Evolutionary conservation across 768 basidiomycete genomes (phyloP), one percentile per base, ranked within the genome.

Genomic region (Leucocoprinus leucothites): DNA sequence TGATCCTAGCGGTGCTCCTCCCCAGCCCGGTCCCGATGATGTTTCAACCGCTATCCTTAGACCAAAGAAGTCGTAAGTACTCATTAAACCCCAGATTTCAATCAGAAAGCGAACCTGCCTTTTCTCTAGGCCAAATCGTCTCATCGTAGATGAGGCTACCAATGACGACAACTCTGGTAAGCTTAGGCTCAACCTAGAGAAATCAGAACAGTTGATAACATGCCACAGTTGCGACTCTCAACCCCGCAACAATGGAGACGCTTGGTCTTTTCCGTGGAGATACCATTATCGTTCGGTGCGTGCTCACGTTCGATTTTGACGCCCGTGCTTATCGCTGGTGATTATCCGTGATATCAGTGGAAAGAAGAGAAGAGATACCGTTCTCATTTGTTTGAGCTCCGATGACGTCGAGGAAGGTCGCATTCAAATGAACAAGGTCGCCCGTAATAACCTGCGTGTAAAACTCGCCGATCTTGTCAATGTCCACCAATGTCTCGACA

Each of bases 371-470:
- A 87, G 89, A 64, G 95, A 98, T 64, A 98, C 96, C 7, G 97
- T 99, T 41, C 86, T 99, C 58, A 98, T 98, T 69, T 97, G 94
- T 66, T 72, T 99, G 66, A 90, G 89, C 66, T 91, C 90, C 38
- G 97, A 98, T 65, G 93, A 96, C 58, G 92, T 98, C 58, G 97
- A 98, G 64, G 97, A 98, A 72, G 96, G 97, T 56, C 91, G 92
- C 69, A 95, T 99, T 60, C 95, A 97, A 65, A 77, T 99, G 74
- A 99, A 99, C 86, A 98, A 98, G 73, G 97, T 99, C 34, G 97
- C 97, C n/a, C 92, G 97, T 56, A 96, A 98, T 77, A 98, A 99
- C 74, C 74, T 98, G 45, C 91, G 96, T 53, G 93, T 98, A 63
- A 98, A 98, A 77, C 86, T 98, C 41, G 96, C 91, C 41, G 97